These are phyloP conservation scores for Selaginella moellendorffii DNA, from an alignment of 75 land plant genomes.

Conservation along the genomic window DNA sequence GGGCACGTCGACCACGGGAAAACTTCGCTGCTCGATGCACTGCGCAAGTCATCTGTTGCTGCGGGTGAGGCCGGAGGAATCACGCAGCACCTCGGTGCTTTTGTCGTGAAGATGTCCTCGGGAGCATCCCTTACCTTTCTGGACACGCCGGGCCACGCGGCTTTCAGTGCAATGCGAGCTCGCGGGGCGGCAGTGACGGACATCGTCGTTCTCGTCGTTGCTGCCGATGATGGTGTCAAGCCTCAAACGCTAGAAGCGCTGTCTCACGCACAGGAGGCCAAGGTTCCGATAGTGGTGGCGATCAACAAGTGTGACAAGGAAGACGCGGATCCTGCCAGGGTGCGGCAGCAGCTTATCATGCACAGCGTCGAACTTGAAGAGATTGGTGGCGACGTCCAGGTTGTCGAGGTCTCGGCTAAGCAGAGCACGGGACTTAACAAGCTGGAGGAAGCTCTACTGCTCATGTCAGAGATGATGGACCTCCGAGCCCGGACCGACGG, in stretches of 20 bases:
- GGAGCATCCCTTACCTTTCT: conserved; percentile 85
- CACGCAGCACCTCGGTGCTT: conserved; percentile 97
- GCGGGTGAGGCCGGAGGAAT: conserved; percentile 95
- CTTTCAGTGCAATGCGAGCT: conserved; percentile 96
- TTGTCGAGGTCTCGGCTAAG: conserved; percentile 73
- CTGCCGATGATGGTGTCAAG: conserved; percentile 99
- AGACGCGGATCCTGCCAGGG: conserved; percentile 67
- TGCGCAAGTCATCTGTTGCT: conserved; percentile 76
- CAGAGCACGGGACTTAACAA: conserved; percentile 53
- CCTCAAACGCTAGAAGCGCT: conserved; percentile 93
- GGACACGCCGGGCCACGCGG: conserved; percentile 98
- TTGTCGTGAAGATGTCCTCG: conserved; percentile 76
- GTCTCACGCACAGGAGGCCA: conserved; percentile 68
- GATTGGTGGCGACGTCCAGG: conserved; percentile 87
- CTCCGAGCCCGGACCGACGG: conserved; percentile 62
- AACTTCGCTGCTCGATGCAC: conserved; percentile 86
- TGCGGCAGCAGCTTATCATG: conserved; percentile 60
- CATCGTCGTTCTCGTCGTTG: conserved; percentile 89
- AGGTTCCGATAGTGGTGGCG: conserved; percentile 91
- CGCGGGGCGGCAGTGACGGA: conserved; percentile 97
- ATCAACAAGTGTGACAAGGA: conserved; percentile 88
- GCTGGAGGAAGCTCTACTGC: conserved; percentile 77
- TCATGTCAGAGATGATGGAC: conserved; percentile 91
- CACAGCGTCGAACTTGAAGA: conserved; percentile 77
- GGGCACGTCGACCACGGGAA: conserved; percentile 99